Evolutionary conservation across 2,329 filamentous ascomycete genomes (phyloP).

Genomic region (Penicillium brasilianum): DNA sequence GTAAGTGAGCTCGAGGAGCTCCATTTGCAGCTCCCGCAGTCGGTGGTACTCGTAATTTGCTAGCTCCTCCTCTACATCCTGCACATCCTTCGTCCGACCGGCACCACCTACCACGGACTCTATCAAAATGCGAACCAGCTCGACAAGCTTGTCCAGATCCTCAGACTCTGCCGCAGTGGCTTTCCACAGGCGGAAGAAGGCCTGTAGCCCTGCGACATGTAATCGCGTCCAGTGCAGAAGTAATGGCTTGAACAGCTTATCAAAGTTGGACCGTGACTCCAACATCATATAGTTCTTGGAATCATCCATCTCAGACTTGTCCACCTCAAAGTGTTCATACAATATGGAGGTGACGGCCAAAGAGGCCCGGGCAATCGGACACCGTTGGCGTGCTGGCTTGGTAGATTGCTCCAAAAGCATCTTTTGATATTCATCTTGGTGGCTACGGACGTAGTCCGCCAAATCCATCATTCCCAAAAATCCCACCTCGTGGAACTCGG

Average conservation of each 20-base stretch:
- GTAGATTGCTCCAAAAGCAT: constrained; percentile 86
- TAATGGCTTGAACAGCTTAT: constrained; percentile 83
- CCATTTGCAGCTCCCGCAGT: constrained; percentile 88
- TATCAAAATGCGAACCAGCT: constrained; percentile 85
- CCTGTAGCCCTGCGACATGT: constrained; percentile 81
- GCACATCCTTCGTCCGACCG: constrained; percentile 77
- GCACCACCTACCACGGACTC: constrained; percentile 88
- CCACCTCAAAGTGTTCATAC: constrained; percentile 95
- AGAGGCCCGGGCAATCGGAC: constrained; percentile 85
- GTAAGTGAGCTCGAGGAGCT: constrained; percentile 85
- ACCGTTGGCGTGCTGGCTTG: constrained; percentile 71
- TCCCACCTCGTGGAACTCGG: constrained; percentile 83
- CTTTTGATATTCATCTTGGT: constrained; percentile 92
- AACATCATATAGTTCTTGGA: constrained; percentile 74
- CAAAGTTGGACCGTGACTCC: constrained; percentile 77
- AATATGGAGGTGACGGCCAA: constrained; percentile 84
- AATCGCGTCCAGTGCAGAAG: constrained; percentile 91
- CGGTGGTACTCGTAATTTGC: constrained; percentile 78
- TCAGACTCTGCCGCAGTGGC: constrained; percentile 79
- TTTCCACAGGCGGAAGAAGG: constrained; percentile 93
- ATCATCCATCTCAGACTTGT: constrained; percentile 80
- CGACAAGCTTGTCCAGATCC: constrained; percentile 92
- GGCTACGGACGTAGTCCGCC: constrained; percentile 88
- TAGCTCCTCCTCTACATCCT: constrained; percentile 88
- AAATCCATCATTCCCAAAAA: constrained; percentile 98